These are phyloP conservation scores for Hypoxylon sp. DNA, from an alignment of 2,329 filamentous ascomycete species.

Conservation along the genomic window DNA sequence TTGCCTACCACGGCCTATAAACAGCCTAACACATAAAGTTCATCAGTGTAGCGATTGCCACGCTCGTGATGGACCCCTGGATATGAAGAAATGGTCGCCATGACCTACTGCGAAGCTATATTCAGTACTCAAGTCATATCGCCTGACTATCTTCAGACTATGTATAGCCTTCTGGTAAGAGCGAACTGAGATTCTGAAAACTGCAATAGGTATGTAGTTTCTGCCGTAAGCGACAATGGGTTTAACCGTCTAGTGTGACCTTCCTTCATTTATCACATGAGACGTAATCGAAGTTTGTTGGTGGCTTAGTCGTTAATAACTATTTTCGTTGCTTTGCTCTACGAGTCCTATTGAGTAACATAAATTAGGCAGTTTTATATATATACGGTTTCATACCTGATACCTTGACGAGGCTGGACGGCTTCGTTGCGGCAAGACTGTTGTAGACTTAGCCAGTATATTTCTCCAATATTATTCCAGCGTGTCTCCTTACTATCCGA, in stretches of 20 bases:
- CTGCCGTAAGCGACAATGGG: conserved; percentile 12
- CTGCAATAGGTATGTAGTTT: conserved; percentile 5
- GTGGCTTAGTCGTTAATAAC: conserved; percentile 6
- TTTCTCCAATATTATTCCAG: conserved; percentile 4
- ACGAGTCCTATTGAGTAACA: conserved; percentile 1
- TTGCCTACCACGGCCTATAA: not conserved
- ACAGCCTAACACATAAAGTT: not conserved
- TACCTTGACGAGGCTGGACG: conserved; percentile 1
- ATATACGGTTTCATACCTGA: conserved; percentile 8
- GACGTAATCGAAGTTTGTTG: conserved; percentile 20
- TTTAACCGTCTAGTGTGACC: conserved; percentile 11
- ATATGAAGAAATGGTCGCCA: not conserved
- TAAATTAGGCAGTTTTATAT: conserved; percentile 3
- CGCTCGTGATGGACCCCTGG: not conserved
- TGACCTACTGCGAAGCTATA: not conserved
- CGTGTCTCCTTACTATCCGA: not conserved
- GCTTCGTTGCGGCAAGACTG: not conserved
- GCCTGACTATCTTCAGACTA: not conserved
- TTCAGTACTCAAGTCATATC: not conserved
- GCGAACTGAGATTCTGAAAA: not conserved
- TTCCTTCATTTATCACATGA: conserved; percentile 30
- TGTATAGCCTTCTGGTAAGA: conserved; percentile 19
- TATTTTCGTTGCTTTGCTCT: conserved; percentile 4
- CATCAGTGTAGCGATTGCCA: not conserved
- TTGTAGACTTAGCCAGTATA: conserved; percentile 17